Evolutionary conservation across 2,329 filamentous ascomycete species (phyloP).

Genomic region (Fusarium sp.): DNA sequence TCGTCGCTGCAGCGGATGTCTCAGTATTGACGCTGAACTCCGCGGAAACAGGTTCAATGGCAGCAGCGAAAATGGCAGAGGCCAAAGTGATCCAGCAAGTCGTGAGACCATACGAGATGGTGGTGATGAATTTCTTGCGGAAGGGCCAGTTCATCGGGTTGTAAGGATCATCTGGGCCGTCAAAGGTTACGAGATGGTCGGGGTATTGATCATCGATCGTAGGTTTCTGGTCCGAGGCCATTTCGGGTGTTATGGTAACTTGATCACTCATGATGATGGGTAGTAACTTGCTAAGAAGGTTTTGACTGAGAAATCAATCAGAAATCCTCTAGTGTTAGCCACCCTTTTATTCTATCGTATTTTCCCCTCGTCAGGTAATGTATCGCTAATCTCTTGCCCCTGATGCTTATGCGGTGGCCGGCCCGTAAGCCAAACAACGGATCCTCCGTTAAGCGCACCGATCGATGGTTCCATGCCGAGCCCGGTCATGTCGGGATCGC

Average conservation of each 20-base stretch:
- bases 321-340: too few species aligned
- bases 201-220: neutral
- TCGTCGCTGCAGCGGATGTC: neutral
- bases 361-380: too few species aligned
- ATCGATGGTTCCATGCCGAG: fast-evolving
- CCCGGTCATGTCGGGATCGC: neutral
- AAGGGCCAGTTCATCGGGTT: neutral
- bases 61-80: neutral
- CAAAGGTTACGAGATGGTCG: neutral
- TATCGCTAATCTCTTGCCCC: neutral
- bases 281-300: too few species aligned
- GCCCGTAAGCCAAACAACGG: neutral
- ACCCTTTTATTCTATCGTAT: neutral
- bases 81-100: slow-evolving; percentile 1
- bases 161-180: neutral
- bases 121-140: neutral
- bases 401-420: neutral
- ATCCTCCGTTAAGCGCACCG: fast-evolving
- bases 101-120: neutral
- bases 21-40: neutral
- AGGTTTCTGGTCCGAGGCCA: neutral
- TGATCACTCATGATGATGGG: neutral
- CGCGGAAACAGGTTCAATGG: neutral
- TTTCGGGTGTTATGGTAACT: neutral
- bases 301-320: too few species aligned